Evolutionary conservation across 306 rosid species (phyloP), one percentile per base, ranked within the genome.

Genomic region (Lagenaria siceraria): DNA sequence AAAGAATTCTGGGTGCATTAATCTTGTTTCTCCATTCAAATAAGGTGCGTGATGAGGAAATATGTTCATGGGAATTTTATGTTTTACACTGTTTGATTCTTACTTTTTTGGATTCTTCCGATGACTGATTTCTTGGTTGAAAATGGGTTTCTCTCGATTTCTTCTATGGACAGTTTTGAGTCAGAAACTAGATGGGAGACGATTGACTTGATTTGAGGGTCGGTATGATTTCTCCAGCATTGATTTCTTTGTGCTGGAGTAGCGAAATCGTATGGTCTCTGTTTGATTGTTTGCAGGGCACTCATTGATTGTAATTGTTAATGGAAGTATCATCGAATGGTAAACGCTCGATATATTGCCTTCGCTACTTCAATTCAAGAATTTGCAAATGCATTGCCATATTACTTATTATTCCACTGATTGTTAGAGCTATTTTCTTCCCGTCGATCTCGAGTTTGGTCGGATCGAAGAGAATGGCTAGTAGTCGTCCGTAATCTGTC

Each of bases 351-450:
- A 87, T 70, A 81, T 60, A 80, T 75, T 83, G 63, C 9, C 78
- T 86, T 80, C 78, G 84, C 60, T 33, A 79, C 81, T 17, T 84
- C 80, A 90, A 87, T 62, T 86, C 98, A 24, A 63, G 84, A 35
- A 72, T 87, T 17, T 82, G 87, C 80, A 90, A 86, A 84, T 95
- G 96, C 54, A 61, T 92, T 74, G 78, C 86, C 75, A 81, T 90
- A 77, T 81, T 87, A 81, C 81, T 80, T 58, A 36, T 86, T 79
- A 75, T 78, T 79, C 79, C 4, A 46, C 4, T 95, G 87, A 63
- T 95, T 58, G 69, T 89, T 63, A 92, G 93, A 88, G 81, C 84
- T 52, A 51, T 86, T 56, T 79, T 91, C 42, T 60, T 85, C 63
- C 88, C 93, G n/a, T 48, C 90, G 13, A 64, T 81, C 78, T 79